These are phyloP conservation scores for Suillus subluteus DNA, from an alignment of 768 basidiomycete genomes.

Conservation along the genomic window DNA sequence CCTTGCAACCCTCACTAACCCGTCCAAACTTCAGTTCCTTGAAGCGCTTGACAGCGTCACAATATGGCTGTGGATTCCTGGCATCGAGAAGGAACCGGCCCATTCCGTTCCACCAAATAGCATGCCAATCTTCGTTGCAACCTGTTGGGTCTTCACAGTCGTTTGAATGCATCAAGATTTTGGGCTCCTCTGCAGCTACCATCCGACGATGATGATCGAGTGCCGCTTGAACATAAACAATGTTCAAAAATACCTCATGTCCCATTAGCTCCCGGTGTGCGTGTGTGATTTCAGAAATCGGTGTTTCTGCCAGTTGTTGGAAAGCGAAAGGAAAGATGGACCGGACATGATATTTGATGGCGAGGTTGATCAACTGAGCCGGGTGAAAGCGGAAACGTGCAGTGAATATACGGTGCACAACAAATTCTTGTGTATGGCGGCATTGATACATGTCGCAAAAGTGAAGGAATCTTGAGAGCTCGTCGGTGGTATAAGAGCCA, in stretches of 20 bases:
- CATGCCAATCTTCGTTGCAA: conserved; percentile 16
- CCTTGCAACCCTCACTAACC: background rate
- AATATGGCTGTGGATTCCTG: background rate
- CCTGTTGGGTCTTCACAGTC: conserved; percentile 10
- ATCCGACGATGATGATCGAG: conserved; percentile 13
- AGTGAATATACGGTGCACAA: background rate
- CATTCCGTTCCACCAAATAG: conserved; percentile 20
- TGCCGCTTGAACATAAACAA: background rate
- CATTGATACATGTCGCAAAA: conserved; percentile 5
- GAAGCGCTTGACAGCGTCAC: background rate
- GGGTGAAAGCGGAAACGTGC: background rate
- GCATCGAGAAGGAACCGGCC: background rate
- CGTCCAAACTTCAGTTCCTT: background rate
- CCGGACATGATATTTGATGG: background rate
- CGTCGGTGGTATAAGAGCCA: background rate
- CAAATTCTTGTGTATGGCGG: background rate
- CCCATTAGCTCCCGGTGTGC: conserved; percentile 7
- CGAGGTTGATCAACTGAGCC: conserved; percentile 7
- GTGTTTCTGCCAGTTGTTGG: background rate
- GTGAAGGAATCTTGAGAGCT: background rate
- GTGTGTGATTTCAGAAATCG: background rate
- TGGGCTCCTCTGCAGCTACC: conserved; percentile 15
- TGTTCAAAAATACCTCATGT: background rate
- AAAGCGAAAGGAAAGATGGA: background rate
- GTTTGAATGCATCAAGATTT: background rate